These are phyloP conservation scores for Aureobasidium zeae DNA, from an alignment of 2,329 filamentous ascomycete genomes.

Conservation along the genomic window DNA sequence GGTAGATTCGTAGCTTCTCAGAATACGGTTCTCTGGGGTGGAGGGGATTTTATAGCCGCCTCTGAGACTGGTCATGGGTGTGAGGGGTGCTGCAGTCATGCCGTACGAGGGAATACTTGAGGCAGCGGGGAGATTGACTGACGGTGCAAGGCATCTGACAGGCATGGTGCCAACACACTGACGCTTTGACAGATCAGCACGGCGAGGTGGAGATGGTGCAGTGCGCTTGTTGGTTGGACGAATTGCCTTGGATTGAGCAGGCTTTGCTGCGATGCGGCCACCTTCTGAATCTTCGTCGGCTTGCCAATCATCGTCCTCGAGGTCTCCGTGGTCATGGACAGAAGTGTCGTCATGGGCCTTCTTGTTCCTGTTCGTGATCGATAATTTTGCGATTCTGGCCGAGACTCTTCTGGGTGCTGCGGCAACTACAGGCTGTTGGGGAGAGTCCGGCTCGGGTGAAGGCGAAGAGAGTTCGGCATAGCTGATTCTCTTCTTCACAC, in stretches of 20 bases:
- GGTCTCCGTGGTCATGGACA: constrained; percentile 14
- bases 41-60: neutral
- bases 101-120: no score
- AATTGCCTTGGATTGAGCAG: constrained; percentile 6
- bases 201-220: neutral
- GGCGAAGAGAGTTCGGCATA: constrained; percentile 6
- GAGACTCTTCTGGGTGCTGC: neutral
- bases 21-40: no score
- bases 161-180: no score
- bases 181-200: neutral
- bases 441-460: neutral
- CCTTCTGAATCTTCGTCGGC: constrained; percentile 13
- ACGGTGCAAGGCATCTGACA: no score
- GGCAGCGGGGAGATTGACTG: no score
- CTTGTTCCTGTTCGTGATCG: constrained; percentile 5
- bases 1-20: no score
- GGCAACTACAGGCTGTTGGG: no score
- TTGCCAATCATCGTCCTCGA: constrained; percentile 15
- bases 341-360: constrained; percentile 17
- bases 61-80: no score
- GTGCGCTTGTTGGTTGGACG: constrained; percentile 25
- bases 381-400: neutral
- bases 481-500: constrained; percentile 6
- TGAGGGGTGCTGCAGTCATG: no score
- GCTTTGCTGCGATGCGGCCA: neutral